Percentiles rank a stretch among this genome's conserved stretches.
phyloP scores from a whole-genome alignment of 1,284 basidiomycete genomes.

The Pulchroboletus neoregius region DNA sequence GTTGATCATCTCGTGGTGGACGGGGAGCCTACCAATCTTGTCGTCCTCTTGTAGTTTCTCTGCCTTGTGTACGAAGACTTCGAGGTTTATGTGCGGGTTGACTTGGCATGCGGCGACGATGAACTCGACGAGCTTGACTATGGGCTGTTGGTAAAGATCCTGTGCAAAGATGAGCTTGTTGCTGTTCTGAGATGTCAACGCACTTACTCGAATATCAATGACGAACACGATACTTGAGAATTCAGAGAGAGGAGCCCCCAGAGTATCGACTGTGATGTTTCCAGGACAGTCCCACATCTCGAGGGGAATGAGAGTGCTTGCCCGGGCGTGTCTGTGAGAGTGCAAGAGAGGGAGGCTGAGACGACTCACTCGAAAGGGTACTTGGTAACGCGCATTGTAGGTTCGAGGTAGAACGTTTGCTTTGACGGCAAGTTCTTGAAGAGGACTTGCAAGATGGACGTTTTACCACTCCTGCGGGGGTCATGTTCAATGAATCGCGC shows the following conservation, averaged over 20 bases:
- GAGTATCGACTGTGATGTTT: slow-evolving; percentile 70
- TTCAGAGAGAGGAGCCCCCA: slow-evolving; percentile 67
- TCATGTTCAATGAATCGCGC: slow-evolving; percentile 6
- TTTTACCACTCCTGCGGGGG: slow-evolving; percentile 78
- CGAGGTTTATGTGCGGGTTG: slow-evolving; percentile 79
- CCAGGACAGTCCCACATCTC: slow-evolving; percentile 97
- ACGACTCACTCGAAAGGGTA: slow-evolving; percentile 78
- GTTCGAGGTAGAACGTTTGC: slow-evolving; percentile 90
- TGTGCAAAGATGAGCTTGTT: slow-evolving; percentile 27
- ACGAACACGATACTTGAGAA: slow-evolving; percentile 89
- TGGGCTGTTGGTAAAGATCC: slow-evolving; percentile 73
- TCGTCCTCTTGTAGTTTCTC: slow-evolving; percentile 93
- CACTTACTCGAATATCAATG: slow-evolving; percentile 87
- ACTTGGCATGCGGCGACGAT: slow-evolving; percentile 70
- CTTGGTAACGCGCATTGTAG: slow-evolving; percentile 74
- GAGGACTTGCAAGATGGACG: slow-evolving; percentile 87
- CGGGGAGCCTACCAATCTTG: slow-evolving; percentile 63
- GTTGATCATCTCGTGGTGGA: not conserved
- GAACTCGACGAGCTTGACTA: slow-evolving; percentile 75
- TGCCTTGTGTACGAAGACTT: slow-evolving; percentile 96
- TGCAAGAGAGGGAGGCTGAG: not conserved
- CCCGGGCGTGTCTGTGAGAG: slow-evolving; percentile 7
- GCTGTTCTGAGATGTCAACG: not conserved
- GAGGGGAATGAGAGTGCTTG: slow-evolving; percentile 85
- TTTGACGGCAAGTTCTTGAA: slow-evolving; percentile 83